Base-by-base conservation (phyloP, 2,329 filamentous ascomycete species). In the Tolypocladium amazonense region DNA sequence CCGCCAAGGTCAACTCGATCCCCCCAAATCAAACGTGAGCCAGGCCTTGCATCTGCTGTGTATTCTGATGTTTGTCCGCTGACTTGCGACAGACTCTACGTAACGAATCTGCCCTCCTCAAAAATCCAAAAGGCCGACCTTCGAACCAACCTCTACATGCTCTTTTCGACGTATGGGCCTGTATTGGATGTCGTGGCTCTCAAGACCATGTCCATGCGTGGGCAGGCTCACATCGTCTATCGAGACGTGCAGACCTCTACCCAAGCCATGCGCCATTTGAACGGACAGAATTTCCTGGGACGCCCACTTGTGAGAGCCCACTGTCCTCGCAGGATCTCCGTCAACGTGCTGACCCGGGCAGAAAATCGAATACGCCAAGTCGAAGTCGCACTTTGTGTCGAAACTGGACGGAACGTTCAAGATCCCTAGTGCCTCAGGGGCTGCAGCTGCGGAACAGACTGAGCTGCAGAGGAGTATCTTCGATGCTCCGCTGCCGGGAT, bases 391-490 rank as follows among this genome's bases (percentile, higher is more conserved):
- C 72, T 88, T 89, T 30, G 85, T 99, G 63, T 86, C 91, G 39
- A 96, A 96, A 74, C 85, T 99, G 58, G 92, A 96, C 65, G 94
- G 94, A 63, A 93, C 90, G 18, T 96, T 92, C 76, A 87, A 87
- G 69, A 81, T 89, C 66, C 86, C 90, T 18, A 76, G 79, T 59
- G 76, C 76, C 35, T 74, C 75, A 25, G 79, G 77, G 35, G 79
- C 81, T 59, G 77, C 78, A 58, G 78, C 77, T 47, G 82, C 85
- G 58, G 82, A 85, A 67, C 83, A 88, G 66, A 91, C 88, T 4
- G 87, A 89, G 65, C 79, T 90, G 54, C 88, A 92, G 71, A 88
- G 89, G 70, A 89, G 87, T 70, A 90, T 94, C 67, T 92, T 93
- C 78, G 88, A 87, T 69, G 87, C 85, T 8, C 83, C 85, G 20